Evolutionary conservation across 2,329 filamentous ascomycete genomes (phyloP).

Genomic region (Exophiala bonariae): DNA sequence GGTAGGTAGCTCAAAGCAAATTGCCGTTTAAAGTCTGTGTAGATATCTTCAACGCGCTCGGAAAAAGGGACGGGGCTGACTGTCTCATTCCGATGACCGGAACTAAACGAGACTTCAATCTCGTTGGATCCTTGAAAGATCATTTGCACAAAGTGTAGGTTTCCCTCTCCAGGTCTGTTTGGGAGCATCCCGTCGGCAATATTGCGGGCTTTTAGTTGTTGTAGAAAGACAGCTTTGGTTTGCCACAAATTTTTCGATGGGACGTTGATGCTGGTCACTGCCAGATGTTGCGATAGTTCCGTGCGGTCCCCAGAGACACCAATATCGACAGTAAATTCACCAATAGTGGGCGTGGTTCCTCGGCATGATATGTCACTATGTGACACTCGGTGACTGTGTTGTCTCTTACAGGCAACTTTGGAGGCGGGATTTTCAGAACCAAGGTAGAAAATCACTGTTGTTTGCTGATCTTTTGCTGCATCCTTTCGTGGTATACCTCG

Average conservation of each 20-base stretch:
- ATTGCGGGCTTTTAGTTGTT: slow-evolving; percentile 71
- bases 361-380: too few species aligned
- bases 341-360: too few species aligned
- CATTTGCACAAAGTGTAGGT: slow-evolving; percentile 85
- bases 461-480: slow-evolving; percentile 66
- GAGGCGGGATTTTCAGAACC: slow-evolving; percentile 65
- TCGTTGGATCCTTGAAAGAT: slow-evolving; percentile 84
- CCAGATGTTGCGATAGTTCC: too few species aligned
- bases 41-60: not conserved
- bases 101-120: slow-evolving; percentile 89
- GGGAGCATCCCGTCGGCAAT: slow-evolving; percentile 74
- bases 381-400: too few species aligned
- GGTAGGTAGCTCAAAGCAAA: slow-evolving; percentile 43
- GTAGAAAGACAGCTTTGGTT: slow-evolving; percentile 67
- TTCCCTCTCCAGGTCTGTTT: slow-evolving; percentile 68
- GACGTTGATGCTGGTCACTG: slow-evolving; percentile 66
- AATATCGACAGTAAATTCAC: too few species aligned
- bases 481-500: slow-evolving; percentile 75
- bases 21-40: not conserved
- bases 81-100: slow-evolving; percentile 65
- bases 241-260: slow-evolving; percentile 75
- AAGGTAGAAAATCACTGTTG: slow-evolving; percentile 77
- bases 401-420: slow-evolving; percentile 55
- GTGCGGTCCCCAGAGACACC: too few species aligned
- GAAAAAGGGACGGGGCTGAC: not conserved